Percentiles rank a stretch among this genome's conserved stretches.
phyloP scores from a whole-genome alignment of 1,284 basidiomycete species.

The Ceratobasidium sp. region DNA sequence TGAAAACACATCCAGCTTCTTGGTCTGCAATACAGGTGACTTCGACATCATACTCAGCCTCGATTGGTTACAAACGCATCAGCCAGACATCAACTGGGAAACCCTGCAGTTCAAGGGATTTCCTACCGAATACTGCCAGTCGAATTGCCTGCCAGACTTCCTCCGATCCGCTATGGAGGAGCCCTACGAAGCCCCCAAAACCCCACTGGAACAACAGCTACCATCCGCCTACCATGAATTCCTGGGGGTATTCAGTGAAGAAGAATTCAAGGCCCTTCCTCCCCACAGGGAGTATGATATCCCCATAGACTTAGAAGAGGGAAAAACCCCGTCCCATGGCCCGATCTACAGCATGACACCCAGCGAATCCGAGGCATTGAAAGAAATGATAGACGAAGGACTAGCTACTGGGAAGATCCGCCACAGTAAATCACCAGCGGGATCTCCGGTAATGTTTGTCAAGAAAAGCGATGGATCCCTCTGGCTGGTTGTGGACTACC shows the following conservation, averaged over 20 bases:
- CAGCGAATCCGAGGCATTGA: background rate
- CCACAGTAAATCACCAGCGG: background rate
- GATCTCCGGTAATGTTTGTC: conserved; percentile 32
- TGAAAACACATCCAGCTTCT: background rate
- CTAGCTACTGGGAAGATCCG: conserved; percentile 22
- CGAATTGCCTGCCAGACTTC: background rate
- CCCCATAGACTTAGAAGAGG: too few relatives aligned
- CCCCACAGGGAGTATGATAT: too few relatives aligned
- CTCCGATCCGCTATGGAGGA: background rate
- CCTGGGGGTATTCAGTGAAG: conserved; percentile 4
- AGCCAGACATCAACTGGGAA: background rate
- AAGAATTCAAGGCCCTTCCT: background rate
- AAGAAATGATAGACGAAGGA: conserved; percentile 22
- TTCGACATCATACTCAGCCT: background rate
- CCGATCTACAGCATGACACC: conserved; percentile 25
- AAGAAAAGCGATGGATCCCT: conserved; percentile 57
- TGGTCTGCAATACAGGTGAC: background rate
- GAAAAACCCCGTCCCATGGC: too few relatives aligned
- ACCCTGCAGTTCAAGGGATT: background rate
- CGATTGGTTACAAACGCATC: background rate
- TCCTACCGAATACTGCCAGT: background rate
- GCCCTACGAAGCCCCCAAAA: background rate
- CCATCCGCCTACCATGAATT: conserved; percentile 8
- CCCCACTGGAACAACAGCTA: background rate
- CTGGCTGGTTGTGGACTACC: conserved; percentile 60